A percentile compares a stretch with the other conserved stretches of the same genome.
These are phyloP conservation scores for Serendipita sp. DNA, from an alignment of 768 basidiomycete species.

Conservation along the genomic window DNA sequence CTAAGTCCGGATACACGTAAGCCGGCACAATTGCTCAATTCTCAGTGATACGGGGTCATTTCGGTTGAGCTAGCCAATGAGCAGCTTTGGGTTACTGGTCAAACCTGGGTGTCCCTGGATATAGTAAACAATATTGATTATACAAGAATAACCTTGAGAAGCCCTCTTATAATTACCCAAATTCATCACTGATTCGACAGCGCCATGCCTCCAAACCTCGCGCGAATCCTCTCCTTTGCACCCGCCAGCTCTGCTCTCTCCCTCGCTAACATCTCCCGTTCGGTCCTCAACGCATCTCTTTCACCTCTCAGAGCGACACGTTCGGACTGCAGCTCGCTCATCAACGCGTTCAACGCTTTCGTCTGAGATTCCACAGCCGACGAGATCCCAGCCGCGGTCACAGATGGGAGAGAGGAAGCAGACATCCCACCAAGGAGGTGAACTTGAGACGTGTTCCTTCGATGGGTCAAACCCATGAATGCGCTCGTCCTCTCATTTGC, in stretches of 20 bases:
- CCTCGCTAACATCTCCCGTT: not conserved
- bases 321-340: conserved; percentile 5
- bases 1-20: too few species aligned
- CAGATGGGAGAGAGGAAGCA: not conserved
- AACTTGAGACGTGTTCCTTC: not conserved
- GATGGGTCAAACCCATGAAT: not conserved
- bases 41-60: too few species aligned
- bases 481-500: conserved; percentile 8
- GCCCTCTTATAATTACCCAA: too few species aligned
- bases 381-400: not conserved
- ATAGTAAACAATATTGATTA: too few species aligned
- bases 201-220: not conserved
- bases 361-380: conserved; percentile 9
- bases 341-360: conserved; percentile 3
- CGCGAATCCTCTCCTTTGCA: not conserved
- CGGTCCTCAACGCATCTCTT: conserved; percentile 1
- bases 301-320: not conserved
- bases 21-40: too few species aligned
- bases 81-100: too few species aligned
- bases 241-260: not conserved
- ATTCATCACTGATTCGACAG: too few species aligned
- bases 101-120: too few species aligned
- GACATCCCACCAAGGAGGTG: not conserved
- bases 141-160: too few species aligned
- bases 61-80: too few species aligned